These are phyloP conservation scores for Cercospora sojina DNA, from an alignment of 2,329 filamentous ascomycete species.

Conservation along the genomic window DNA sequence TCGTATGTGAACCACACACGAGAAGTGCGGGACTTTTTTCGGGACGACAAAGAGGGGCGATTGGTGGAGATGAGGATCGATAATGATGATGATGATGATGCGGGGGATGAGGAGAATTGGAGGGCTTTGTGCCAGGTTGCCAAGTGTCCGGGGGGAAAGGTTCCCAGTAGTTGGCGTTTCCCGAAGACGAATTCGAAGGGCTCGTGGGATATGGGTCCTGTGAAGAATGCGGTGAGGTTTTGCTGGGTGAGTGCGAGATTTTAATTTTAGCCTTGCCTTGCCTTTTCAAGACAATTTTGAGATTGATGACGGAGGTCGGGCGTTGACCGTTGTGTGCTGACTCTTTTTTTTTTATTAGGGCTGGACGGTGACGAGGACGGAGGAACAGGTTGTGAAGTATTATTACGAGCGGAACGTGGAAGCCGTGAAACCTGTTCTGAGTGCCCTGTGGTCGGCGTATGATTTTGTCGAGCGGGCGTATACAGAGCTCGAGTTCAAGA, in stretches of 20 bases:
- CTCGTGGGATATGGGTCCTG: conserved; percentile 29
- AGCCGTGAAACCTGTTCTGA: conserved; percentile 23
- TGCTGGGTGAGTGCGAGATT: conserved; percentile 7
- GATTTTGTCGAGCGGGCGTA: conserved; percentile 31
- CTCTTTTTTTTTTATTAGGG: conserved; percentile 24
- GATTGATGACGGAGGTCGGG: background rate
- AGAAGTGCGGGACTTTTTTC: conserved; percentile 28
- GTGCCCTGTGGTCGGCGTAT: conserved; percentile 27
- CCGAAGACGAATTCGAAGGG: conserved; percentile 33
- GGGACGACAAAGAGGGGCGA: conserved; percentile 25
- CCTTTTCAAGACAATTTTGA: background rate
- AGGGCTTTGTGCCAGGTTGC: conserved; percentile 27
- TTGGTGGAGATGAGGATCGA: conserved; percentile 30
- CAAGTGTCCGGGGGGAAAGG: conserved; percentile 22
- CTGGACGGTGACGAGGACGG: conserved; percentile 32
- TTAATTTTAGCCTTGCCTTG: background rate
- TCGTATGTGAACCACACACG: conserved; percentile 30
- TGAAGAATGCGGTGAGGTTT: conserved; percentile 27
- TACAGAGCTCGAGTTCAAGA: conserved; percentile 31
- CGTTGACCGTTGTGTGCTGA: background rate
- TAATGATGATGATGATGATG: conserved; percentile 25
- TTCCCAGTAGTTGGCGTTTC: conserved; percentile 22
- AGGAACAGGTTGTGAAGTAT: conserved; percentile 29
- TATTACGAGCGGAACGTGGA: conserved; percentile 28
- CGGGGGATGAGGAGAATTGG: conserved; percentile 30